Evolutionary conservation across 2,329 filamentous ascomycete genomes (phyloP), one percentile per base, ranked within the genome.

Genomic region (Annulohypoxylon truncatum): DNA sequence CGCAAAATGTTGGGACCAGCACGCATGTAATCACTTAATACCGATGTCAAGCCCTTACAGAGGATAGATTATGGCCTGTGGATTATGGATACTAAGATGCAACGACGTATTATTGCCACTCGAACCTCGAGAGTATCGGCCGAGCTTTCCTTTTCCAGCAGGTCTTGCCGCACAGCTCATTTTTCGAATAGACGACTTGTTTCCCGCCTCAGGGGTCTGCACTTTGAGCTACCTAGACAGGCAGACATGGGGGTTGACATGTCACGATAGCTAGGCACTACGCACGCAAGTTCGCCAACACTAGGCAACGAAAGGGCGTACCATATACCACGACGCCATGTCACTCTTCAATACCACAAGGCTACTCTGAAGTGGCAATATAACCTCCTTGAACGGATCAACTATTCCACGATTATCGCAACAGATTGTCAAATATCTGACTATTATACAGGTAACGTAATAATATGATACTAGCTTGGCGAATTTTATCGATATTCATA

Each of bases 1-100:
- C 48, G 35, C 8, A 33, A 61, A 61, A 56, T 59, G 50, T 52
- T 68, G 61, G 61, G 53, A 40, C 24, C 18, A 15, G 22, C 4
- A 13, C 24, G 53, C 50, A 60, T 28, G 55, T 63, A 66, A 68
- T 68, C 66, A 63, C 62, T 47, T 57, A 60, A 63, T 66, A 62
- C 61, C 61, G 50, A 62, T 33, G 24, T 61, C 24, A 13, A 29
- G 5, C 22, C 33, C 29, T 46, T 35, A 50, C 44, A 22, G 38
- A 42, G 20, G 9, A 20, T 42, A 22, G 15, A 20, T 42, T 15
- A 31, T 31, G 29, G 9, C 9, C 29, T 31, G 7, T 31, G 29
- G 29, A 31, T 31, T 31, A 18, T 38, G 35, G 35, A 18, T 38
- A 15, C 55, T 10, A 29, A 15, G 18, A 59, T 47, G 12, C 22